Evolutionary conservation across 495 filamentous ascomycete genomes (phyloP).

Genomic region (Tetracladium setigerum): DNA sequence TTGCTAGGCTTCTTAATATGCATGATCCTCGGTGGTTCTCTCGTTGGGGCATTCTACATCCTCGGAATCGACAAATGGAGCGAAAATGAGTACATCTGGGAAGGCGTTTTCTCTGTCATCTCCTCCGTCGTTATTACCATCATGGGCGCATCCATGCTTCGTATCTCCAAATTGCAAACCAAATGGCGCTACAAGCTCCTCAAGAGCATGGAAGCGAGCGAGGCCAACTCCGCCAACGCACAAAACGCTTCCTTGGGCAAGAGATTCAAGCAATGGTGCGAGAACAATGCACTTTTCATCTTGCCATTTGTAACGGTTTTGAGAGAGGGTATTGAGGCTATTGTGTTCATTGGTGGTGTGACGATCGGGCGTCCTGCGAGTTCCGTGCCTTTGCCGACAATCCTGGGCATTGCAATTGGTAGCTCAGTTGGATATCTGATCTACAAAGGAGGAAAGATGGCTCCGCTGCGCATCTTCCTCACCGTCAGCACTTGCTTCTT

Average conservation of each 20-base stretch:
- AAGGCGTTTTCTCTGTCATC: slow-evolving; percentile 66
- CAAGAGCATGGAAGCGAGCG: slow-evolving; percentile 22
- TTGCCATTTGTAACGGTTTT: slow-evolving; percentile 75
- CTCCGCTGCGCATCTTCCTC: slow-evolving; percentile 68
- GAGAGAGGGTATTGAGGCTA: slow-evolving; percentile 73
- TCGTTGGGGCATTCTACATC: slow-evolving; percentile 75
- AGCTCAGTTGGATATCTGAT: slow-evolving; percentile 56
- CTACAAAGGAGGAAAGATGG: slow-evolving; percentile 50
- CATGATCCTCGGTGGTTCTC: slow-evolving; percentile 55
- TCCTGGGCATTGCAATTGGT: slow-evolving; percentile 58
- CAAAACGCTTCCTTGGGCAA: slow-evolving; percentile 23
- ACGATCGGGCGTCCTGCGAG: slow-evolving; percentile 61
- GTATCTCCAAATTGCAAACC: slow-evolving; percentile 71
- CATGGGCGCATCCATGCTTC: slow-evolving; percentile 67
- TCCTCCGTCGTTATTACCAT: slow-evolving; percentile 69
- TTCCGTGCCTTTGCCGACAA: slow-evolving; percentile 65
- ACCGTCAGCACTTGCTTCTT: slow-evolving; percentile 73
- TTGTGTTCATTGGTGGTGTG: slow-evolving; percentile 76
- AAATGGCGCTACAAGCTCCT: slow-evolving; percentile 71
- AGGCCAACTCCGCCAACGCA: slow-evolving; percentile 46
- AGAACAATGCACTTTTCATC: slow-evolving; percentile 75
- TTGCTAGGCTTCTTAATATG: slow-evolving; percentile 58
- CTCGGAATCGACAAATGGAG: slow-evolving; percentile 58
- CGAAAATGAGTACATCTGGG: slow-evolving; percentile 63
- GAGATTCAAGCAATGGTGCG: slow-evolving; percentile 50